Evolutionary conservation across 441 rosid genomes (phyloP).

Genomic region (Croton laevigatus): DNA sequence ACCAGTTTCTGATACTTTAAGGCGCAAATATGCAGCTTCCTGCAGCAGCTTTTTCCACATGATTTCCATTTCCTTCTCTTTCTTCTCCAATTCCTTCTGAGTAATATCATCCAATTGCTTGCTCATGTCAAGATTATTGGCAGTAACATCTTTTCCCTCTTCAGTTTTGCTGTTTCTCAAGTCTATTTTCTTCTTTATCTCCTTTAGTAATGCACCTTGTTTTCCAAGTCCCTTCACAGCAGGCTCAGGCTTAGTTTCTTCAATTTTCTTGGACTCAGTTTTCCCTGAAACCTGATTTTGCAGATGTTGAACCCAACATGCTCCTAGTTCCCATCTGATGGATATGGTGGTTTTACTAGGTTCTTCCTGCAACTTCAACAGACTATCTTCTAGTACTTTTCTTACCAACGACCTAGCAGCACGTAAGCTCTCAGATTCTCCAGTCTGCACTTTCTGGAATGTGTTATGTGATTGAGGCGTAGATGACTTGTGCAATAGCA

Average conservation of each 20-base stretch:
- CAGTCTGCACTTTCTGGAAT: constrained; percentile 55
- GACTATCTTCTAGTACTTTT: constrained; percentile 45
- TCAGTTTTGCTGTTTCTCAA: constrained; percentile 37
- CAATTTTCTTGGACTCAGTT: constrained; percentile 65
- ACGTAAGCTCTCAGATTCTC: constrained; percentile 35
- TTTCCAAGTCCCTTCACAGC: constrained; percentile 40
- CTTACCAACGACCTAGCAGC: constrained; percentile 38
- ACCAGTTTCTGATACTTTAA: constrained; percentile 52
- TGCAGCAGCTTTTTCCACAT: constrained; percentile 47
- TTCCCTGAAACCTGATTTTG: constrained; percentile 67
- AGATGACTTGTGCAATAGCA: constrained; percentile 48
- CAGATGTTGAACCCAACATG: constrained; percentile 70
- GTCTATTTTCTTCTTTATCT: constrained; percentile 57
- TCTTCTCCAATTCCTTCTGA: constrained; percentile 33
- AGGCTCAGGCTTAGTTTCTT: constrained; percentile 52
- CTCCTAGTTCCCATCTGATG: constrained; percentile 72
- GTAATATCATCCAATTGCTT: constrained; percentile 50
- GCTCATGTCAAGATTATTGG: constrained; percentile 37
- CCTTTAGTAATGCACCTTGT: constrained; percentile 71
- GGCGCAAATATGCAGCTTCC: constrained; percentile 46
- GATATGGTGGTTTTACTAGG: constrained; percentile 29
- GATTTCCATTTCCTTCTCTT: constrained; percentile 32
- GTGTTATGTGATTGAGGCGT: constrained; percentile 32
- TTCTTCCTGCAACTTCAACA: constrained; percentile 45
- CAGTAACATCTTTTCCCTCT: constrained; percentile 35